A percentile compares a stretch with the other conserved stretches of the same genome.
Conservation (phyloP, 1,284 basidiomycete species). For the Rhodotorula sp. region DNA sequence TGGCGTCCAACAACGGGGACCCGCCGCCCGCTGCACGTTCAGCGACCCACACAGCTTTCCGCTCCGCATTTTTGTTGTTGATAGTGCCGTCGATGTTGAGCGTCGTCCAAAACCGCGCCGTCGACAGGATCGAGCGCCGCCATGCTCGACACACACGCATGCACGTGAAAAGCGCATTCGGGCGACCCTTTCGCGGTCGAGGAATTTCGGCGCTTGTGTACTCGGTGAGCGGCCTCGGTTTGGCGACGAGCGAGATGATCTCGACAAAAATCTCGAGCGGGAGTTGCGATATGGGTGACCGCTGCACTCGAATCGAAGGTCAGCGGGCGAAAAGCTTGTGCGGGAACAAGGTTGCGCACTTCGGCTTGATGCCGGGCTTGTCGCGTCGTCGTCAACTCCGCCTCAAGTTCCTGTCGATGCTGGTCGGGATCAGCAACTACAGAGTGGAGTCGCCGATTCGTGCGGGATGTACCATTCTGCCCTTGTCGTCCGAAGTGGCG, state of each 20-base stretch:
- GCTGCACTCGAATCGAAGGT: not conserved
- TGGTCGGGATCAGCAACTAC: not conserved
- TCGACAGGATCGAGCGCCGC: conserved; percentile 16
- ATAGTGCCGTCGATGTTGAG: conserved; percentile 30
- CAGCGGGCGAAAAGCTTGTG: not conserved
- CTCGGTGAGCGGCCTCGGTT: not conserved
- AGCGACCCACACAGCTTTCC: conserved; percentile 11
- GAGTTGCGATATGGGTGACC: conserved; percentile 27
- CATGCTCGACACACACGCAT: conserved; percentile 28
- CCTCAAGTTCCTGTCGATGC: not conserved
- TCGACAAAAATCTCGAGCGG: conserved; percentile 37
- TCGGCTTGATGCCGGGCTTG: conserved; percentile 2
- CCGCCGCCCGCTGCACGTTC: not conserved
- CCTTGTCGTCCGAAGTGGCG: conserved; percentile 14
- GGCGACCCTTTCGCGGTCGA: not conserved
- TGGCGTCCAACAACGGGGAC: no score
- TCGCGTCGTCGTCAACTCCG: not conserved
- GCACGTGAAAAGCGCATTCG: conserved; percentile 17
- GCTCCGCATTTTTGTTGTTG: conserved; percentile 10
- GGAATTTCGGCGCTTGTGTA: conserved; percentile 7
- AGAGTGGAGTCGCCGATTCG: not conserved
- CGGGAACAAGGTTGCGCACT: not conserved
- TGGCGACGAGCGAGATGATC: conserved; percentile 25
- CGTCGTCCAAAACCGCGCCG: conserved; percentile 23
- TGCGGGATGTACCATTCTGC: conserved; percentile 1